Evolutionary conservation across 805 yeast genomes (phyloP).

Genomic region (Zygosaccharomyces gambellarensis): DNA sequence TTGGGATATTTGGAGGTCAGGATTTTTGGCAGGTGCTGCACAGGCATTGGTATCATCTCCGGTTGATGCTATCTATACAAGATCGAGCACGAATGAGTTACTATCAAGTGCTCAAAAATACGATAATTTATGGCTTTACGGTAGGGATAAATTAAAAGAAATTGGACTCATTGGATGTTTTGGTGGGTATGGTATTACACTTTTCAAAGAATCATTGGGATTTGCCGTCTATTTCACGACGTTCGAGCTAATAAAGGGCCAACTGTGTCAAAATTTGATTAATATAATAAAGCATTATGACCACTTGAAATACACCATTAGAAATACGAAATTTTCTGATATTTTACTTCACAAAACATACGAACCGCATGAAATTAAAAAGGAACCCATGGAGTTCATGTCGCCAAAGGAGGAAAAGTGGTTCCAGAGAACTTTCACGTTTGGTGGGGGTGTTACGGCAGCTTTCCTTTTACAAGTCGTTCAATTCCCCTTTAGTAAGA

Average conservation of each 20-base stretch:
- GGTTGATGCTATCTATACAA: constrained; percentile 79
- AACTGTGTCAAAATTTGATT: constrained; percentile 48
- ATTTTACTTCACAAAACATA: constrained; percentile 21
- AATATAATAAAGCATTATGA: constrained; percentile 42
- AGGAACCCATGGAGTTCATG: constrained; percentile 18
- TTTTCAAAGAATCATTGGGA: constrained; percentile 73
- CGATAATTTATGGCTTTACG: constrained; percentile 73
- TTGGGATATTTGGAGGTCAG: constrained; percentile 67
- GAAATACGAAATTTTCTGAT: constrained; percentile 20
- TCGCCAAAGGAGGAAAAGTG: constrained; percentile 26
- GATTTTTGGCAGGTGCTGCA: constrained; percentile 77
- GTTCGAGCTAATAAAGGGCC: constrained; percentile 74
- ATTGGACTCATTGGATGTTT: constrained; percentile 81
- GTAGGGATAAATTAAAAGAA: constrained; percentile 58
- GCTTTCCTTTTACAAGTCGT: constrained; percentile 70
- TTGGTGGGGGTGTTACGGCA: constrained; percentile 84
- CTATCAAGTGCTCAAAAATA: constrained; percentile 52
- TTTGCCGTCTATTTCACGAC: constrained; percentile 81
- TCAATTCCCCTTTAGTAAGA: constrained; percentile 75
- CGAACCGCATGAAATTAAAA: constrained; percentile 21
- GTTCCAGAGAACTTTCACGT: constrained; percentile 36
- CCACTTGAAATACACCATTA: constrained; percentile 35
- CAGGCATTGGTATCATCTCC: constrained; percentile 95
- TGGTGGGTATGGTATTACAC: constrained; percentile 80
- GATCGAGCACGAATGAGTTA: constrained; percentile 73